Conservation (phyloP, 164 flowering plant genomes). For the Berberis vulgaris region DNA sequence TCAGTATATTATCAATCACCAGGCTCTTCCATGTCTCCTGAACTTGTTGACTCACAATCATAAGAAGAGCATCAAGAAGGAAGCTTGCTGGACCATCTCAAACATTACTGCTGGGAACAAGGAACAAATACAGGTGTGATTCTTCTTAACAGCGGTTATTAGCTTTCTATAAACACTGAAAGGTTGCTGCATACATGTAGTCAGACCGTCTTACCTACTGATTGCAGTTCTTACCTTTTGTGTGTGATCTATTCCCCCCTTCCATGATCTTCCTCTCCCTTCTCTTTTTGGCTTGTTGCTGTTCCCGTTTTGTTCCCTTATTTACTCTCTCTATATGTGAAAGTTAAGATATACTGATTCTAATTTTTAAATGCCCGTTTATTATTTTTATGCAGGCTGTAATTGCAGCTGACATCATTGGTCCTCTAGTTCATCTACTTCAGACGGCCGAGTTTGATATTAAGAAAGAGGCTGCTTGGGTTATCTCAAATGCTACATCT, state of each 20-base stretch:
- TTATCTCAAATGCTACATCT: slow-evolving; percentile 78
- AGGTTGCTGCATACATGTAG: too few relatives aligned
- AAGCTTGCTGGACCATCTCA: slow-evolving; percentile 87
- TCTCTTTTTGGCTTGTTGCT: too few relatives aligned
- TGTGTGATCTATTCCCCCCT: too few relatives aligned
- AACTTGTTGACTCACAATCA: slow-evolving; percentile 40
- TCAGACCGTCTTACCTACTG: too few relatives aligned
- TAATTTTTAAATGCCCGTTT: too few relatives aligned
- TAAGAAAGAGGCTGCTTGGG: slow-evolving; percentile 89
- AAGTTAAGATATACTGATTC: too few relatives aligned
- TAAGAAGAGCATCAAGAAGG: slow-evolving; percentile 76
- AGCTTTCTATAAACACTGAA: too few relatives aligned
- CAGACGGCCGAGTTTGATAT: slow-evolving; percentile 82
- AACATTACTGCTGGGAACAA: slow-evolving; percentile 76
- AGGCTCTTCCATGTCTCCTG: slow-evolving; percentile 54
- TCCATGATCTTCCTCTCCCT: too few relatives aligned
- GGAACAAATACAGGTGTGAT: slow-evolving; percentile 58
- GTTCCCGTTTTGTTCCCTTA: too few relatives aligned
- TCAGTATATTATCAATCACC: slow-evolving; percentile 49
- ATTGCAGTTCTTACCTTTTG: too few relatives aligned
- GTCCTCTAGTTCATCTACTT: slow-evolving; percentile 64
- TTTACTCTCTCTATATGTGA: too few relatives aligned
- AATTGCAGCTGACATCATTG: slow-evolving; percentile 64
- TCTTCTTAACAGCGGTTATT: too few relatives aligned
- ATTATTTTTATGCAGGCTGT: slow-evolving; percentile 42